These are phyloP conservation scores for Zasmidium angulare DNA, from an alignment of 2,329 filamentous ascomycete species.

Conservation along the genomic window DNA sequence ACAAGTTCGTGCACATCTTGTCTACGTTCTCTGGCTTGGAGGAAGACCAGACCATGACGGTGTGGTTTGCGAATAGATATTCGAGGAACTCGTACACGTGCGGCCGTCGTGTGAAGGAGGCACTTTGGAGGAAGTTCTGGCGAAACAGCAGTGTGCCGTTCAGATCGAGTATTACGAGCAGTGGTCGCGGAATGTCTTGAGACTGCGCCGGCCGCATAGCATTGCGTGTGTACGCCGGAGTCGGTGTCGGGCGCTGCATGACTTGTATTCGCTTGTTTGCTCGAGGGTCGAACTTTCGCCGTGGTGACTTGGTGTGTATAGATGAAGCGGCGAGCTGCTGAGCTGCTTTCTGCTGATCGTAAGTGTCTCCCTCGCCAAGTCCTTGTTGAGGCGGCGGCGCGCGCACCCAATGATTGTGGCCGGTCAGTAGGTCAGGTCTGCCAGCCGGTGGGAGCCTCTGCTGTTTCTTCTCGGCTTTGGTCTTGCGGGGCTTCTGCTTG, in stretches of 20 bases:
- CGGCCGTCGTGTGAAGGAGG: constrained; percentile 56
- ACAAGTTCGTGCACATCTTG: constrained; percentile 64
- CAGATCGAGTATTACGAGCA: constrained; percentile 85
- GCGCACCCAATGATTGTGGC: neutral
- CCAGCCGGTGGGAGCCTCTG: neutral
- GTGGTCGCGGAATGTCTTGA: constrained; percentile 29
- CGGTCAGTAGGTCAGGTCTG: neutral
- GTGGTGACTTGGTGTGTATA: neutral
- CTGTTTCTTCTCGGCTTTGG: neutral
- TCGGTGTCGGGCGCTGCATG: constrained; percentile 25
- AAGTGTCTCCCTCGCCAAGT: no score
- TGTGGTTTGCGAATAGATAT: constrained; percentile 72
- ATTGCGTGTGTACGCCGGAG: constrained; percentile 20
- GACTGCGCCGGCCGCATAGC: constrained; percentile 12
- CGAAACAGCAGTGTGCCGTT: constrained; percentile 88
- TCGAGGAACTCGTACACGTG: constrained; percentile 67
- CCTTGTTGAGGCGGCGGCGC: neutral
- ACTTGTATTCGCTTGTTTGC: constrained; percentile 6
- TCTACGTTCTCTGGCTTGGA: constrained; percentile 71
- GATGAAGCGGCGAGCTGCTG: neutral
- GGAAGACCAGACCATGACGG: constrained; percentile 88
- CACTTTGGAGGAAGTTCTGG: constrained; percentile 45
- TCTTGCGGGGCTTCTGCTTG: no score
- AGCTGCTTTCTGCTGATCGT: neutral
- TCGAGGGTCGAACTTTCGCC: neutral